A percentile compares a stretch with the other conserved stretches of the same genome.
These are phyloP conservation scores for Passiflora organensis DNA, from an alignment of 345 rosid genomes.

Conservation along the genomic window DNA sequence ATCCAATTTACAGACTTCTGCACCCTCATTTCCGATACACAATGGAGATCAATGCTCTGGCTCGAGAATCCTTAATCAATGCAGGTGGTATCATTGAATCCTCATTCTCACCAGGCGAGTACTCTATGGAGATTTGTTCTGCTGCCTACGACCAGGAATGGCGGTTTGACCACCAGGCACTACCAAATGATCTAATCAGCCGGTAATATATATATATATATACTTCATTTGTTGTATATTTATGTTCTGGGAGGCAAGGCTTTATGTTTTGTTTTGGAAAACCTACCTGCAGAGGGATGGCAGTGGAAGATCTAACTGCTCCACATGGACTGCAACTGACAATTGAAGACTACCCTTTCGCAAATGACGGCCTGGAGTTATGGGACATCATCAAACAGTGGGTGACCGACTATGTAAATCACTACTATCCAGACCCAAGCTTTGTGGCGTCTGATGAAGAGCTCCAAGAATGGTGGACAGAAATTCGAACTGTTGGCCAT, in stretches of 20 bases:
- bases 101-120: conserved; percentile 51
- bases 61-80: conserved; percentile 44
- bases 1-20: too few species aligned
- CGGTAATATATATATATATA: conserved; percentile 21
- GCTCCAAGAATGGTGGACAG: conserved; percentile 58
- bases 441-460: conserved; percentile 33
- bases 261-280: neutral
- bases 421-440: conserved; percentile 34
- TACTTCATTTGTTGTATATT: neutral
- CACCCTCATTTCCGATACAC: too few species aligned
- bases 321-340: conserved; percentile 50
- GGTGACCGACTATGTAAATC: conserved; percentile 43
- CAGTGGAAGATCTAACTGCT: conserved; percentile 38
- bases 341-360: conserved; percentile 55
- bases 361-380: conserved; percentile 47
- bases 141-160: conserved; percentile 41
- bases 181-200: conserved; percentile 52
- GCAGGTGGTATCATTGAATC: conserved; percentile 60
- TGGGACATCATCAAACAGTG: conserved; percentile 46
- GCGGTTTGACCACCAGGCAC: conserved; percentile 47
- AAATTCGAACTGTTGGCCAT: conserved; percentile 45
- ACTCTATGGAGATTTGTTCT: conserved; percentile 50
- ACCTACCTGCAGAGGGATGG: conserved; percentile 42
- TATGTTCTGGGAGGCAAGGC: too few species aligned
- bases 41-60: too few species aligned